These are phyloP conservation scores for Populus euphratica DNA, from an alignment of 345 rosid genomes.

Conservation along the genomic window DNA sequence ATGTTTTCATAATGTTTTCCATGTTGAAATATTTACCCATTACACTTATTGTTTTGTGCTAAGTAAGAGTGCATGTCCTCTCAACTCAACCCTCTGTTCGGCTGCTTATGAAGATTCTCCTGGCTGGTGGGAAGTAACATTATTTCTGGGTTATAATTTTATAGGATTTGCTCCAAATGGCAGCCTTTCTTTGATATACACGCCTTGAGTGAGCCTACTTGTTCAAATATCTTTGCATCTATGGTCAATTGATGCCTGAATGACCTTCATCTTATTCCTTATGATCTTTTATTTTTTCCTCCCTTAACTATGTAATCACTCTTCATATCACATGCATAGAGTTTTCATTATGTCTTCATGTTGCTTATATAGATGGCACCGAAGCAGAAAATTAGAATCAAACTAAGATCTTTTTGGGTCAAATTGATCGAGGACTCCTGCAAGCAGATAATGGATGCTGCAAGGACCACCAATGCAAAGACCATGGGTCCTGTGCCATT, in stretches of 20 bases:
- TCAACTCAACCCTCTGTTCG: background rate
- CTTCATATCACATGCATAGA: background rate
- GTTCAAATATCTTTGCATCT: background rate
- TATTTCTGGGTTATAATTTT: background rate
- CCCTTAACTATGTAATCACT: background rate
- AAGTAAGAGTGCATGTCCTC: background rate
- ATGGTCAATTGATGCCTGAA: background rate
- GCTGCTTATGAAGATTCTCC: background rate
- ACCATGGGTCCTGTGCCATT: slow-evolving; percentile 95
- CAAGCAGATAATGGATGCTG: slow-evolving; percentile 96
- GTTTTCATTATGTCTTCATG: slow-evolving; percentile 1
- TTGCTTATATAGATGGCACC: slow-evolving; percentile 68
- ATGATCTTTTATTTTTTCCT: background rate
- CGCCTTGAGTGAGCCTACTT: background rate
- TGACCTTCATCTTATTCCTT: background rate
- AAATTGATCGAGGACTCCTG: slow-evolving; percentile 89
- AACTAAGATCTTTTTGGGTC: slow-evolving; percentile 90
- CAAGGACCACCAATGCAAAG: slow-evolving; percentile 78
- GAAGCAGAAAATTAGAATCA: slow-evolving; percentile 94
- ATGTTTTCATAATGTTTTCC: background rate
- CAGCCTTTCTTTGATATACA: background rate
- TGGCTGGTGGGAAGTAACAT: background rate
- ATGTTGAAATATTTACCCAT: background rate
- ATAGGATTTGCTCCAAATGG: background rate
- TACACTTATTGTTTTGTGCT: background rate